phyloP scores from a whole-genome alignment of 257 asterid species.

The Hygrophila difformis region DNA sequence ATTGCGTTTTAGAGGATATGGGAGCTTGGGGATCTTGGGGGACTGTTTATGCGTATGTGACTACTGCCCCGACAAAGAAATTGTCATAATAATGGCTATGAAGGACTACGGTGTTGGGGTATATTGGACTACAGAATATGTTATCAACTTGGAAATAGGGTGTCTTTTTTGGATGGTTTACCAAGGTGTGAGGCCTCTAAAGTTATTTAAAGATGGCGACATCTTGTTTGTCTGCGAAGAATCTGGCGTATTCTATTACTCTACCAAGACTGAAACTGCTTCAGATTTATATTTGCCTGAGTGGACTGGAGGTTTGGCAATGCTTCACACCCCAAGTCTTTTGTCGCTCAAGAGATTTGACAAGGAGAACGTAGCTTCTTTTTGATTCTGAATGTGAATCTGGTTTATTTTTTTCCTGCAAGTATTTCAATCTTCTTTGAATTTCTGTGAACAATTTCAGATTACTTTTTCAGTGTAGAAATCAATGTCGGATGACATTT shows the following conservation, averaged over 20 bases:
- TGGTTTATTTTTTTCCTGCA: too few species aligned
- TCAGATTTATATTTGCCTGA: too few species aligned
- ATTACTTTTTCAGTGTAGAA: too few species aligned
- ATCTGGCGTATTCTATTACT: constrained; percentile 19
- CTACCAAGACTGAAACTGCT: constrained; percentile 11
- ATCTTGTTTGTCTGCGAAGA: constrained; percentile 28
- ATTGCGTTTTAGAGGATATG: neutral
- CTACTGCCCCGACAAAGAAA: constrained; percentile 11
- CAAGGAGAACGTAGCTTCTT: too few species aligned
- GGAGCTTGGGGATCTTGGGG: constrained; percentile 17
- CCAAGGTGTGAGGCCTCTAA: constrained; percentile 13
- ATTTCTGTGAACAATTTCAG: too few species aligned
- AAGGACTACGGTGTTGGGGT: constrained; percentile 25
- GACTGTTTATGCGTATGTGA: constrained; percentile 24
- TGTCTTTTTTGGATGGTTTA: neutral
- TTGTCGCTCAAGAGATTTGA: too few species aligned
- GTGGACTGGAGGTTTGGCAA: too few species aligned
- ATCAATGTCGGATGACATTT: too few species aligned
- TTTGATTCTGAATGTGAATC: too few species aligned
- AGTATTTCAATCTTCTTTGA: too few species aligned
- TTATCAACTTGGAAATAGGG: constrained; percentile 8
- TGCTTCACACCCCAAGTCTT: too few species aligned
- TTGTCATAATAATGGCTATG: constrained; percentile 32
- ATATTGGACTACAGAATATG: constrained; percentile 26
- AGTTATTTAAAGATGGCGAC: constrained; percentile 28